A percentile compares a stretch with the other conserved stretches of the same genome.
Evolutionary conservation across 768 basidiomycete genomes (phyloP).

Genomic region (Exidia glandulosa): DNA sequence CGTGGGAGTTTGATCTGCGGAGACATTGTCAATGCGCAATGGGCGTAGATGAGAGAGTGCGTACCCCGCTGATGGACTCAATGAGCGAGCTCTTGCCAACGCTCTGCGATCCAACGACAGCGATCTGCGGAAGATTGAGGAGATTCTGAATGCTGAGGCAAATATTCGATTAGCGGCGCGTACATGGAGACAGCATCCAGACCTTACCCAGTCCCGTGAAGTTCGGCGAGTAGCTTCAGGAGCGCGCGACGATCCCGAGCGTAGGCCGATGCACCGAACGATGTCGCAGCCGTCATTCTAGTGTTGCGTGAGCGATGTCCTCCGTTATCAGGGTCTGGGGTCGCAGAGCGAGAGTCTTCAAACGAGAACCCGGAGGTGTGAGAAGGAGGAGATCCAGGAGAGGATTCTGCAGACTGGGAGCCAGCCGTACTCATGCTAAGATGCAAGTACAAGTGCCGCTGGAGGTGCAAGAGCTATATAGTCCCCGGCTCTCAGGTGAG

Average conservation of each 20-base stretch:
- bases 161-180: neutral
- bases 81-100: constrained; percentile 72
- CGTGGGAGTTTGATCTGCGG: constrained; percentile 53
- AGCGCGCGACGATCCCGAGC: neutral
- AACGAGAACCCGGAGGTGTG: too few species aligned
- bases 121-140: constrained; percentile 63
- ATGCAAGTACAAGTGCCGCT: too few species aligned
- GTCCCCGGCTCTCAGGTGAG: neutral
- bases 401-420: too few species aligned
- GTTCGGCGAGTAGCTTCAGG: neutral
- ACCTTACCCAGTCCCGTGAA: neutral
- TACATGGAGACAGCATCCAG: neutral
- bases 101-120: constrained; percentile 61
- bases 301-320: too few species aligned
- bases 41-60: neutral
- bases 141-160: constrained; percentile 13
- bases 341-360: too few species aligned
- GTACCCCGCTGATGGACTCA: constrained; percentile 46
- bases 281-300: too few species aligned
- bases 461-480: neutral
- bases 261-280: neutral
- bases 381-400: too few species aligned
- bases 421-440: too few species aligned
- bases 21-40: neutral
- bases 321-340: too few species aligned